Base-by-base conservation (phyloP, 345 rosid species). In the Anacardium occidentale region DNA sequence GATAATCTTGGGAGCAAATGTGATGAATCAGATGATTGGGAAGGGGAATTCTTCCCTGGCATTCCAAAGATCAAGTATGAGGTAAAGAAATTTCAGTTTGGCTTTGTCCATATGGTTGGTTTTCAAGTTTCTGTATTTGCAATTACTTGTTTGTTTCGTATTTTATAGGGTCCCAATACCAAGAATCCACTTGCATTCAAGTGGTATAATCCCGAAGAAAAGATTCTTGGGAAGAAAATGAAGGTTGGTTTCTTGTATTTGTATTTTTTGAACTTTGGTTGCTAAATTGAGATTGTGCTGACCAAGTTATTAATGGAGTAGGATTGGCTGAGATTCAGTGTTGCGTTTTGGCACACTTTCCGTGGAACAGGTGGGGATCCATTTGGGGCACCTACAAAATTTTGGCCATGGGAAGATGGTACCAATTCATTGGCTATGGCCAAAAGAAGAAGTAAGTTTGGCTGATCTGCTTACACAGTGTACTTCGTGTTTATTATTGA, bases 401-500 rank as follows among this genome's bases (percentile, higher is more conserved):
- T 3, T 72, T 95, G 99, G 98, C 99, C 98, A 4, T 92, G 98
- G 99, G 99, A 95, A 83, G 99, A 95, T 80, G 96, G 98, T 69
- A 90, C 97, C 24, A 85, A 95, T 82, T 95, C 97, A 64, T 17
- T 95, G 69, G 82, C 91, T 60, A 91, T 92, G 97, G 98, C 98
- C 78, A 95, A 92, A 83, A 87, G 96, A 79, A 91, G 99, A 95
- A 91, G 99, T 95, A 86, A 83, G 91, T 68, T 60, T 20, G 26
- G 74, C 52, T 50, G 10, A 15, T 51, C 2, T 52, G 10, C 37
- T 37, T 62, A 15, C 2, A 15, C 11, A 47, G 37, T 61, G 1
- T 15, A 34, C 42, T 14, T 50, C 2, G 34, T 1, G 10, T 40
- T 29, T 44, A 37, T 50, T 50, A 29, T 29, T 61, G 14, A 24